Evolutionary conservation across 176 grass and related monocot genomes (phyloP).

Genomic region (Avena insularis): DNA sequence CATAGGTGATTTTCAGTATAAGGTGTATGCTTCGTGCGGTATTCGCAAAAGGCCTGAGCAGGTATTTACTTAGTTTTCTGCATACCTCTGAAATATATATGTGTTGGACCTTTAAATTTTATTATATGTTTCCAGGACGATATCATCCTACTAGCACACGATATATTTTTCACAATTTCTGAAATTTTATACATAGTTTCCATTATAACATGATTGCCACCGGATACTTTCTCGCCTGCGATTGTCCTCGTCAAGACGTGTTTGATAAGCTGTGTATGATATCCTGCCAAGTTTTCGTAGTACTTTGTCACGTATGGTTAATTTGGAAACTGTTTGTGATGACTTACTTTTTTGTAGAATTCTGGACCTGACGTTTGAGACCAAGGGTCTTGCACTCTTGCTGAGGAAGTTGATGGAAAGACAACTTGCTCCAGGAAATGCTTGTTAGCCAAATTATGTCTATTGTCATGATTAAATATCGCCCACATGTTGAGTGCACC

Average conservation of each 20-base stretch:
- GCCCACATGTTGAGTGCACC: not conserved
- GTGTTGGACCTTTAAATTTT: too few relatives aligned
- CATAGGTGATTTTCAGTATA: too few relatives aligned
- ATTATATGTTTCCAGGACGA: too few relatives aligned
- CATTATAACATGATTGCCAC: not conserved
- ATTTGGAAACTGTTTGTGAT: not conserved
- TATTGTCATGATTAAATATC: not conserved
- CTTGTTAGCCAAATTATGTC: not conserved
- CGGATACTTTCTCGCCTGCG: not conserved
- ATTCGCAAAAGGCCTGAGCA: too few relatives aligned
- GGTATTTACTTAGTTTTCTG: too few relatives aligned
- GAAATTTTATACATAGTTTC: too few relatives aligned
- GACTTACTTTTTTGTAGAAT: not conserved
- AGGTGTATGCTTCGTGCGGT: too few relatives aligned
- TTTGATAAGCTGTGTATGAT: not conserved
- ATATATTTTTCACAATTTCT: too few relatives aligned
- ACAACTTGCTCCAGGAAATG: not conserved
- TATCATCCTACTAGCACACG: too few relatives aligned
- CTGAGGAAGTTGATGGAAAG: not conserved
- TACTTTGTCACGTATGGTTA: not conserved
- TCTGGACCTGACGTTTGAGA: not conserved
- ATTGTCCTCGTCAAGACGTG: not conserved
- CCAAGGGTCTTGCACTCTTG: not conserved
- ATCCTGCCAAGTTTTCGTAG: not conserved
- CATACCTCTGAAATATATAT: too few relatives aligned